These are phyloP conservation scores for Rhododendron ovatum DNA, from an alignment of 148 eudicot species.

Conservation along the genomic window DNA sequence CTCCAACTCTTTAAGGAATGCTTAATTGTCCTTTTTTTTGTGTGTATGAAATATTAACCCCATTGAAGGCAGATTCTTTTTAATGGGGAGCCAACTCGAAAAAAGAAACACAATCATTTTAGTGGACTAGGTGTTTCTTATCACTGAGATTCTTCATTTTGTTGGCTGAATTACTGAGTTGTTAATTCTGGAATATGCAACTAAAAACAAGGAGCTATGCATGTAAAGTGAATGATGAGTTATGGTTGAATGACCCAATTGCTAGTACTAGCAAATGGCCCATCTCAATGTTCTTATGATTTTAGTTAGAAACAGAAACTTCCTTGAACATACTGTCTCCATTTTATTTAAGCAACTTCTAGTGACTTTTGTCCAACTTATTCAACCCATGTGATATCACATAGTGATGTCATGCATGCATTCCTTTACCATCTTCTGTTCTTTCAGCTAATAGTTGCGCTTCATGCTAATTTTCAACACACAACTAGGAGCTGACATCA, in stretches of 20 bases:
- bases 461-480: background rate
- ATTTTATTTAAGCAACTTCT: background rate
- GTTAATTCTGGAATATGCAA: background rate
- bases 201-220: no score
- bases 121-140: background rate
- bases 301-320: no score
- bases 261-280: no score
- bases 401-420: background rate
- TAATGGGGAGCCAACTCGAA: background rate
- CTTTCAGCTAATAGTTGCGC: background rate
- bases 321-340: background rate
- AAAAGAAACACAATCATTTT: background rate
- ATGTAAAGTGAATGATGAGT: background rate
- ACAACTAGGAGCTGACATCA: constrained; percentile 39
- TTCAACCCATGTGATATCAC: background rate
- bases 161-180: background rate
- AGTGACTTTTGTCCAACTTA: background rate
- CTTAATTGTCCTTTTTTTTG: background rate
- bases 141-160: background rate
- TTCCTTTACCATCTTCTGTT: background rate
- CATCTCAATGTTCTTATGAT: no score
- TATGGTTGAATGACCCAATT: background rate
- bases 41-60: background rate
- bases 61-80: background rate
- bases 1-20: background rate